Percentiles rank a stretch among this genome's conserved stretches.
phyloP scores from a whole-genome alignment of 2,329 filamentous ascomycete genomes.

The Ceratocystis albifundus region DNA sequence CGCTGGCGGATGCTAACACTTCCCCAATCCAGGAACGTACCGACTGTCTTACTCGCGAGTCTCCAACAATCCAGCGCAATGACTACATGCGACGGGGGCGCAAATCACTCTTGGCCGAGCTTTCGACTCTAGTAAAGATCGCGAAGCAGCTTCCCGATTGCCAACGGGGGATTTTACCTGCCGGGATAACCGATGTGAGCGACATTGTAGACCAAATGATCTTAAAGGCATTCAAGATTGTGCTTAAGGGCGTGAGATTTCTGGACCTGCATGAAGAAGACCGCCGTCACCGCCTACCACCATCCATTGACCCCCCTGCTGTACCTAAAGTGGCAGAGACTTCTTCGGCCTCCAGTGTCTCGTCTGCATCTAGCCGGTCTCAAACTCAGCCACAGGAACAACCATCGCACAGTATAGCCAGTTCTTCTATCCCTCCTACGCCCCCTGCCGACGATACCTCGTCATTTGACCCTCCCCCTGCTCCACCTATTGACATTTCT shows the following conservation, averaged over 20 bases:
- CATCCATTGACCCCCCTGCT: conserved; percentile 8
- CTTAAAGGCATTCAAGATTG: conserved; percentile 82
- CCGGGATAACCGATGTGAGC: conserved; percentile 42
- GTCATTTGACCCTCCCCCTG: conserved; percentile 34
- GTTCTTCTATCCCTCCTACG: conserved; percentile 42
- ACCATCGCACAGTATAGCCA: background rate
- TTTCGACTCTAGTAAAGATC: conserved; percentile 79
- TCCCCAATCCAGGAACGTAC: conserved; percentile 59
- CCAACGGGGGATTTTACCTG: conserved; percentile 39
- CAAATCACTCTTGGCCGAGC: conserved; percentile 77
- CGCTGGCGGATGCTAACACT: background rate
- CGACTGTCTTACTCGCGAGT: conserved; percentile 75
- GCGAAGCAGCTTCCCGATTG: conserved; percentile 74
- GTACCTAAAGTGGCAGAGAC: background rate
- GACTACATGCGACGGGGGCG: conserved; percentile 67
- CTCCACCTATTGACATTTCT: background rate
- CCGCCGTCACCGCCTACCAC: conserved; percentile 26
- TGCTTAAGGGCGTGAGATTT: conserved; percentile 82
- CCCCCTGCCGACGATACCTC: conserved; percentile 48
- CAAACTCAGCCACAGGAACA: background rate
- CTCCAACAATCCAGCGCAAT: conserved; percentile 59
- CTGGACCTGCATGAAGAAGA: conserved; percentile 71
- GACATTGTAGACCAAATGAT: conserved; percentile 86
- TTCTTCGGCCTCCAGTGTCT: background rate
- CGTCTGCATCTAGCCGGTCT: conserved; percentile 10